Evolutionary conservation across 306 rosid species (phyloP), one percentile per base, ranked within the genome.

Genomic region (Astragalus glycyphyllos): DNA sequence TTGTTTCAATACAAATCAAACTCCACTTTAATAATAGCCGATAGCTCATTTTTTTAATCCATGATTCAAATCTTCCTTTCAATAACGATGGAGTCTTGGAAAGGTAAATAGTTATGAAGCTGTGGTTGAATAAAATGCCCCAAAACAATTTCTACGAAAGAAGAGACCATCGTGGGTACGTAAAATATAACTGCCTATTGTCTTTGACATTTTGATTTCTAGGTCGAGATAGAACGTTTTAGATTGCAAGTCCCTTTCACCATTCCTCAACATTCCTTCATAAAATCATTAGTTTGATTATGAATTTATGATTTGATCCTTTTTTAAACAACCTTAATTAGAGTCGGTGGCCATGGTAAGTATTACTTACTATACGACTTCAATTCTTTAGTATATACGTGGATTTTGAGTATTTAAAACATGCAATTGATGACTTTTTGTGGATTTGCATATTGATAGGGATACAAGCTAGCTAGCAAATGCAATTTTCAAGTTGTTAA

Each of bases 381-480:
- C 23, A 20, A 20, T 2, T 20, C 1, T 20, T 2, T n/a, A n/a
- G n/a, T 26, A 26, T 26, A 26, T 26, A 26, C 31, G 31, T 26
- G 31, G 31, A 26, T 26, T 26, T 26, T 26, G 31, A 4, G 31
- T 26, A 8, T 40, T 7, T 15, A 53, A 31, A 55, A 66, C 46
- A 20, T 45, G 59, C 5, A 49, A 65, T 54, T 2, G 26, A 42
- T 65, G 72, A 44, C 65, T 14, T 63, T 53, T 34, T 62, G 11
- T 65, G 64, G 48, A 5, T 9, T 8, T 79, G 60, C 31, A 67
- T 7, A 7, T 6, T 66, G 71, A 56, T 31, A 42, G 56, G 65
- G 66, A 23, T 67, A 20, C 17, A 46, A 1, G 23, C 23, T 20
- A 20, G 23, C 23, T 20, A 20, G 55, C 48, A 40, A 65, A 46